phyloP scores from a whole-genome alignment of 306 rosid species.

The Potentilla sterilis region DNA sequence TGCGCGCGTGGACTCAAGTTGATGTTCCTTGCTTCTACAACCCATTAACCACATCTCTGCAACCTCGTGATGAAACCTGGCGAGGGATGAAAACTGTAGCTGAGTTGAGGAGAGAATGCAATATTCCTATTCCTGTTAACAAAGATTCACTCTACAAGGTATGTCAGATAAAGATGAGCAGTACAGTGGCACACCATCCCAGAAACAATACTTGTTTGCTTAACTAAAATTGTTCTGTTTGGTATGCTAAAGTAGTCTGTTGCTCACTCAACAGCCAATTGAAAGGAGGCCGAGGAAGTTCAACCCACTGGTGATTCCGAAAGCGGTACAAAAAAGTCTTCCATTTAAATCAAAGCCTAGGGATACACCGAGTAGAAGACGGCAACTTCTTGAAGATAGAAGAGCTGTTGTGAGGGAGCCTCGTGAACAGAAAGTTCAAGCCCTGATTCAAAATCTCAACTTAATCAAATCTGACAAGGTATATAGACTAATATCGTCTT shows the following conservation, averaged over 20 bases:
- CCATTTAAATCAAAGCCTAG: slow-evolving; percentile 82
- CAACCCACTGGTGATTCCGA: slow-evolving; percentile 88
- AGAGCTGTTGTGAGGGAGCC: slow-evolving; percentile 78
- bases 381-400: slow-evolving; percentile 51
- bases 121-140: slow-evolving; percentile 70
- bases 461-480: slow-evolving; percentile 61
- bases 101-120: slow-evolving; percentile 76
- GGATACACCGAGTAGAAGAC: slow-evolving; percentile 44
- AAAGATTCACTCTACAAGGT: slow-evolving; percentile 93
- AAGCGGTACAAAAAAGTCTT: slow-evolving; percentile 55
- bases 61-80: slow-evolving; percentile 78
- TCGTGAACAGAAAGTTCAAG: slow-evolving; percentile 56
- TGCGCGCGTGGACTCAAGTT: slow-evolving; percentile 90
- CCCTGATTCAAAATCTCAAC: slow-evolving; percentile 65
- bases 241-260: neutral
- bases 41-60: slow-evolving; percentile 83
- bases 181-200: neutral
- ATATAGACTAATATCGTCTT: slow-evolving; percentile 14
- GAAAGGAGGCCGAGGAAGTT: slow-evolving; percentile 74
- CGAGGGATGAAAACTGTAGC: slow-evolving; percentile 90
- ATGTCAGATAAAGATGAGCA: slow-evolving; percentile 22
- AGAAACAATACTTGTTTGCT: neutral
- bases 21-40: slow-evolving; percentile 77
- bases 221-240: neutral
- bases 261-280: slow-evolving; percentile 47